phyloP scores from a whole-genome alignment of 179 eudicot species.

The Beta macrorhiza region DNA sequence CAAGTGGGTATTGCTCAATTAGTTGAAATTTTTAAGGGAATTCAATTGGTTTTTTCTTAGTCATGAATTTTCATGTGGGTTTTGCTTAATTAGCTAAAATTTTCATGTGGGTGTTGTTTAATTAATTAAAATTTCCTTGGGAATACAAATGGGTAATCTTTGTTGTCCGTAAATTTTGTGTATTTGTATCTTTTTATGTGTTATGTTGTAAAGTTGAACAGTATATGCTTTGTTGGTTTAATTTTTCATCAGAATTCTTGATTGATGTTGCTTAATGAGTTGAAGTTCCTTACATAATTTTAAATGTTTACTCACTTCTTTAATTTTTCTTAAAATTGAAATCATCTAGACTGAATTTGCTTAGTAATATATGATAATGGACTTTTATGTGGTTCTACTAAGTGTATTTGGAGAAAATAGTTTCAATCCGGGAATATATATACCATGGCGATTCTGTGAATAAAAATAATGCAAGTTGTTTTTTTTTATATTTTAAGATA shows the following conservation, averaged over 20 bases:
- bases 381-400: background rate
- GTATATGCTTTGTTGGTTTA: background rate
- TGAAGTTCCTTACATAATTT: no score
- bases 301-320: no score
- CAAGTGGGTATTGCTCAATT: conserved; percentile 9
- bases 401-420: no score
- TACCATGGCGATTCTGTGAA: no score
- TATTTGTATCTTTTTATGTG: background rate
- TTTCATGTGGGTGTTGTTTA: conserved; percentile 5
- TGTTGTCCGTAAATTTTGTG: background rate
- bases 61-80: background rate
- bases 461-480: no score
- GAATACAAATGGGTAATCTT: background rate
- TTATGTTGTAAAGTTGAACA: background rate
- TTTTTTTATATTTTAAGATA: no score
- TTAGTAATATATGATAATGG: background rate
- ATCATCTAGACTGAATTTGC: no score
- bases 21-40: background rate
- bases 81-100: background rate
- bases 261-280: background rate
- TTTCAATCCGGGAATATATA: no score
- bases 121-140: background rate
- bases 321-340: no score
- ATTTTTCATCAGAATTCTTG: background rate
- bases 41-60: background rate